Evolutionary conservation across 768 basidiomycete genomes (phyloP).

Genomic region (Pleurotus platypus): DNA sequence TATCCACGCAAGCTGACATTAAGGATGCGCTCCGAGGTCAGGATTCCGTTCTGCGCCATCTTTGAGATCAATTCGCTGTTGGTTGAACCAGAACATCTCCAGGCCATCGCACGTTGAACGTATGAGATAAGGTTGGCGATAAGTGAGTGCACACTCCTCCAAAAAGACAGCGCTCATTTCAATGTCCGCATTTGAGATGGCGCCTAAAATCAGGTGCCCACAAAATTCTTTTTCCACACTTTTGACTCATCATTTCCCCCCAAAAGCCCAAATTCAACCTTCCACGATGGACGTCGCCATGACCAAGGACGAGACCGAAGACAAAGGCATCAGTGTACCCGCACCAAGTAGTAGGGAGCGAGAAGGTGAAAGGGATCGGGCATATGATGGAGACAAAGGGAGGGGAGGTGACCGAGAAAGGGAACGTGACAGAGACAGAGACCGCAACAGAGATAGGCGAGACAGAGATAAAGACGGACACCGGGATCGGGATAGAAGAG

Average conservation of each 20-base stretch:
- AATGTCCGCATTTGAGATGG: slow-evolving; percentile 1
- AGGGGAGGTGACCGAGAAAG: slow-evolving; percentile 30
- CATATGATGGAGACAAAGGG: slow-evolving; percentile 23
- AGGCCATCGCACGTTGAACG: slow-evolving; percentile 56
- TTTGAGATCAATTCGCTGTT: slow-evolving; percentile 76
- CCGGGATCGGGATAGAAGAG: slow-evolving; percentile 43
- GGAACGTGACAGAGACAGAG: slow-evolving; percentile 38
- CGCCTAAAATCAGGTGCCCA: slow-evolving; percentile 2
- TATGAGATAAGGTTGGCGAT: neutral
- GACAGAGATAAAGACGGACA: slow-evolving; percentile 47
- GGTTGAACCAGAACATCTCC: slow-evolving; percentile 68
- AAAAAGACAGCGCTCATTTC: neutral
- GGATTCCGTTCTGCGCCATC: slow-evolving; percentile 50
- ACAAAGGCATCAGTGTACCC: slow-evolving; percentile 45
- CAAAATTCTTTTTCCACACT: slow-evolving; percentile 7
- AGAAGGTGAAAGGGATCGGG: slow-evolving; percentile 29
- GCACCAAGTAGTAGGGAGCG: slow-evolving; percentile 38
- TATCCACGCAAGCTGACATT: slow-evolving; percentile 35
- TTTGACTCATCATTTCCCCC: slow-evolving; percentile 5
- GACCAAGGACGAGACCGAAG: slow-evolving; percentile 71
- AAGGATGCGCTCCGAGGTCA: slow-evolving; percentile 51
- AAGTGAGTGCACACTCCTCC: neutral
- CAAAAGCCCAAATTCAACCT: neutral
- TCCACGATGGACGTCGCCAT: slow-evolving; percentile 75
- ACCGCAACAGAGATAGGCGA: slow-evolving; percentile 39